These are phyloP conservation scores for Sicyos edulis DNA, from an alignment of 306 rosid species.

Conservation along the genomic window DNA sequence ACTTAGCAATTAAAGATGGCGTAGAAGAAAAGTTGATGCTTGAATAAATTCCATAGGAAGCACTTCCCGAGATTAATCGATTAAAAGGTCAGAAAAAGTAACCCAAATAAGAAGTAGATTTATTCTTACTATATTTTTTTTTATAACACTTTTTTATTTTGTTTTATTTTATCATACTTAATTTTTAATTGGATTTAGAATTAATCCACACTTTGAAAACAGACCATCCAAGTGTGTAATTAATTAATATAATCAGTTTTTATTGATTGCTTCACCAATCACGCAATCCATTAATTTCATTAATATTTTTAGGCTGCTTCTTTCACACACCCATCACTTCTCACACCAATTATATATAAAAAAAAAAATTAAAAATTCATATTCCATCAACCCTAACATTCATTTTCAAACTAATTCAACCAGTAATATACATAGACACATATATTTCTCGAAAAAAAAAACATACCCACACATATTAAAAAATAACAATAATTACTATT, in stretches of 20 bases:
- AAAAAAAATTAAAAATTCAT: no score
- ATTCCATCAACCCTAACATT: no score
- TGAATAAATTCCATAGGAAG: background rate
- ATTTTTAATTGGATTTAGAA: background rate
- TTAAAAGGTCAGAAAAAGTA: background rate
- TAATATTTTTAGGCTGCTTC: background rate
- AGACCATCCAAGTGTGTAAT: background rate
- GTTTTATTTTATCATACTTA: no score
- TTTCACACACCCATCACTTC: background rate
- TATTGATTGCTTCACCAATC: background rate
- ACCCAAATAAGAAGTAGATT: background rate
- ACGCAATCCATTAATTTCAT: background rate
- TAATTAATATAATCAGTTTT: background rate
- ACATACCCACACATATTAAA: no score
- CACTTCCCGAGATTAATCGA: no score
- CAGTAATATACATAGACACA: no score
- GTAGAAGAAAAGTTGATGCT: background rate
- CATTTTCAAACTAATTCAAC: no score
- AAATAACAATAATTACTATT: no score
- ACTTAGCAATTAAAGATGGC: slow-evolving; percentile 1
- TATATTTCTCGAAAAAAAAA: no score
- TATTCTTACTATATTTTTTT: no score
- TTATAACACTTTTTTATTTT: no score
- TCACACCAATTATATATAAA: background rate
- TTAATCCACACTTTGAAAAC: slow-evolving; percentile 11